Conservation (phyloP, 2,329 filamentous ascomycete species). For the Cercospora canescens region DNA sequence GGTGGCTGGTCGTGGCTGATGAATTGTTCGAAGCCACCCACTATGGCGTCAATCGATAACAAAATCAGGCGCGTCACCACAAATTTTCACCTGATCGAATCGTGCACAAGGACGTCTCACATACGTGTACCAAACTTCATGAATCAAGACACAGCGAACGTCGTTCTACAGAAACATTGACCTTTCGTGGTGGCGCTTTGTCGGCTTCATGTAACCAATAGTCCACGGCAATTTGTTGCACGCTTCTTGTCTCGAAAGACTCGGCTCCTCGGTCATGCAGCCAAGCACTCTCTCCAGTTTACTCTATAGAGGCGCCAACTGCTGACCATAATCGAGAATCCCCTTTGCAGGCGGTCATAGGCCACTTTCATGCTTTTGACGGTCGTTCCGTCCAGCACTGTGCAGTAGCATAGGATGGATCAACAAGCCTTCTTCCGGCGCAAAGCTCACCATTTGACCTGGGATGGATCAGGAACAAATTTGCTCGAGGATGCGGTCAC, state of each 20-base stretch:
- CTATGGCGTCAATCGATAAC: not conserved
- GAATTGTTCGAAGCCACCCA: not conserved
- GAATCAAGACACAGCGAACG: not conserved
- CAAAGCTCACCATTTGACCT: not conserved
- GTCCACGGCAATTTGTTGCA: not conserved
- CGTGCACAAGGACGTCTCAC: not conserved
- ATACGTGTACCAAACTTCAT: not conserved
- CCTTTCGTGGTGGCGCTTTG: not conserved
- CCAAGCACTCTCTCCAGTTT: not conserved
- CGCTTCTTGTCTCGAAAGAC: not conserved
- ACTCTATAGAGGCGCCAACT: not conserved
- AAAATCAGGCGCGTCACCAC: no score
- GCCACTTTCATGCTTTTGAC: not conserved
- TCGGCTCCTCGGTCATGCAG: conserved; percentile 1
- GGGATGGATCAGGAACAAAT: not conserved
- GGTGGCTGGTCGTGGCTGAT: not conserved
- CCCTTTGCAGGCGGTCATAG: not conserved
- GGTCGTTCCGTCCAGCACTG: not conserved
- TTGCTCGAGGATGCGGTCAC: not conserved
- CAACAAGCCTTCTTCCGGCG: not conserved
- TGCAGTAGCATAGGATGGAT: not conserved
- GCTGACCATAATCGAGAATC: not conserved
- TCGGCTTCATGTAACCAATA: not conserved
- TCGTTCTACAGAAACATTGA: not conserved
- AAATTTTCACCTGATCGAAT: not conserved